These are phyloP conservation scores for Hippophae rhamnoides DNA, from an alignment of 306 rosid species.

Conservation along the genomic window DNA sequence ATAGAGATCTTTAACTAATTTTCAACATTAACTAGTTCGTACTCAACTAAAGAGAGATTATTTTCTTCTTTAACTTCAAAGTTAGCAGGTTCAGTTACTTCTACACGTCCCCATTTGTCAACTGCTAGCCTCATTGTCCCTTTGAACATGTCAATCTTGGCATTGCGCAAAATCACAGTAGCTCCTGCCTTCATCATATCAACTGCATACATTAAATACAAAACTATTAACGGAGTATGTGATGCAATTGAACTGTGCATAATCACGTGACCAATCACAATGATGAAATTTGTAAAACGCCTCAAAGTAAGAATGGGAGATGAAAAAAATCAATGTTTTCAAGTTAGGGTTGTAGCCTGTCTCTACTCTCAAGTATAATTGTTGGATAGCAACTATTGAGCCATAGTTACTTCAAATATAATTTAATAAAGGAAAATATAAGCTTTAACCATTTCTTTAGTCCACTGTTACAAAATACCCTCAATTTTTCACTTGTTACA, in stretches of 20 bases:
- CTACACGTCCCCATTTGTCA: slow-evolving; percentile 85
- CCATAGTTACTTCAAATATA: too few relatives aligned
- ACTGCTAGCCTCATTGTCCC: slow-evolving; percentile 91
- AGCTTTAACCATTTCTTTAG: too few relatives aligned
- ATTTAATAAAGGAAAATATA: too few relatives aligned
- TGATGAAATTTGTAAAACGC: background rate
- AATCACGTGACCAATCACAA: slow-evolving; percentile 16
- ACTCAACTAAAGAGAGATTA: slow-evolving; percentile 81
- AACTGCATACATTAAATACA: slow-evolving; percentile 34
- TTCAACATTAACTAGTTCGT: slow-evolving; percentile 64
- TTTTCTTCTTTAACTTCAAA: slow-evolving; percentile 72
- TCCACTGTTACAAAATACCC: too few relatives aligned
- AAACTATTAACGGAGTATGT: background rate
- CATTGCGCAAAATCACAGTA: slow-evolving; percentile 61
- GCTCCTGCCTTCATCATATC: slow-evolving; percentile 52
- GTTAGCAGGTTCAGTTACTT: slow-evolving; percentile 53
- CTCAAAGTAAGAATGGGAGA: background rate
- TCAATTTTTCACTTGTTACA: too few relatives aligned
- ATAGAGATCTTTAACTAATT: slow-evolving; percentile 29
- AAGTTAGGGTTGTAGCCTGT: too few relatives aligned
- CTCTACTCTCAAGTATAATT: too few relatives aligned
- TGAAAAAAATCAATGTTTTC: background rate
- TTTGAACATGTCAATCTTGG: slow-evolving; percentile 91
- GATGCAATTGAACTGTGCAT: slow-evolving; percentile 21
- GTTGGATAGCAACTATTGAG: too few relatives aligned